phyloP scores from a whole-genome alignment of 306 rosid species.

The Hylodesmum podocarpum region DNA sequence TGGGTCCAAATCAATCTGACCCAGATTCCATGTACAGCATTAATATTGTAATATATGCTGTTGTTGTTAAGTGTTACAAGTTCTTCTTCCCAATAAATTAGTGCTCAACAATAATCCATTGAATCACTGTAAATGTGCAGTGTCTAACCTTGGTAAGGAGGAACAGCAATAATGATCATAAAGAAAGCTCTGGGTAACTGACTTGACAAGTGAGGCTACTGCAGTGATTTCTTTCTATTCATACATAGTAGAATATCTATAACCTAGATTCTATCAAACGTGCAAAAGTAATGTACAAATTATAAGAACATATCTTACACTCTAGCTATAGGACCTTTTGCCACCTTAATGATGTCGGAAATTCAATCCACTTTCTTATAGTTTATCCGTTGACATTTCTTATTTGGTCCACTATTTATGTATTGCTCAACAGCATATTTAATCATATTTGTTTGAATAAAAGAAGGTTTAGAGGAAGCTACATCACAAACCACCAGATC shows the following conservation, averaged over 20 bases:
- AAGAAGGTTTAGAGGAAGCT: neutral
- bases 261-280: neutral
- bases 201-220: slow-evolving; percentile 14
- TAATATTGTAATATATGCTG: neutral
- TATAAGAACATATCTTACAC: neutral
- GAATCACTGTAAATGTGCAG: slow-evolving; percentile 14
- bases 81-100: neutral
- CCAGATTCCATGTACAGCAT: slow-evolving; percentile 29
- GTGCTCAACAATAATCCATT: neutral
- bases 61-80: neutral
- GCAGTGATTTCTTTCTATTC: neutral
- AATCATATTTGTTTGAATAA: slow-evolving; percentile 5
- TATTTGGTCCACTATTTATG: neutral
- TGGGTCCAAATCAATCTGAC: slow-evolving; percentile 4
- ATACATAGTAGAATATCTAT: slow-evolving; percentile 10
- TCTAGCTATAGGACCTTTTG: neutral
- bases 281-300: neutral
- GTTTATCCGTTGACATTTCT: neutral
- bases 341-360: neutral
- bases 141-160: neutral
- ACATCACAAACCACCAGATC: neutral
- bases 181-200: slow-evolving; percentile 1
- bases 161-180: slow-evolving; percentile 21
- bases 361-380: slow-evolving; percentile 15
- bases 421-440: neutral